phyloP scores from a whole-genome alignment of 2,329 filamentous ascomycete genomes.

The Penicillium decumbens region DNA sequence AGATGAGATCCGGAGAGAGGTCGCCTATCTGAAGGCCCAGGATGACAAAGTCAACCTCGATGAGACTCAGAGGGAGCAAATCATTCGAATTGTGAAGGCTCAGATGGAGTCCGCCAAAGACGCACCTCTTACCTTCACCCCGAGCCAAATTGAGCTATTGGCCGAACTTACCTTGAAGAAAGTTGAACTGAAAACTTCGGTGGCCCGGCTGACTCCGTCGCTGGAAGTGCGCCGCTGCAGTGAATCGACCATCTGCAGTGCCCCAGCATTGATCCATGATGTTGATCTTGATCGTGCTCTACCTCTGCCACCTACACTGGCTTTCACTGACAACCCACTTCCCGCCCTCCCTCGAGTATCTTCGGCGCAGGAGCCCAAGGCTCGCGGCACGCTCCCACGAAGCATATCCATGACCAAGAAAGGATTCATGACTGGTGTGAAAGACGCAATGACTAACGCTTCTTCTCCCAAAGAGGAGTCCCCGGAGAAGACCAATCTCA shows the following conservation, averaged over 20 bases:
- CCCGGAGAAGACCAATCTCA: background rate
- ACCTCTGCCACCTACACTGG: background rate
- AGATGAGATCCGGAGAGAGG: slow-evolving; percentile 8
- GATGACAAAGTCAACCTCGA: background rate
- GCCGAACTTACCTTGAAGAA: background rate
- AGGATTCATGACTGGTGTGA: slow-evolving; percentile 1
- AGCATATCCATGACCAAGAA: slow-evolving; percentile 11
- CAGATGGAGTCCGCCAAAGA: background rate
- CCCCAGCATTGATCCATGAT: background rate
- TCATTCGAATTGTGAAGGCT: background rate
- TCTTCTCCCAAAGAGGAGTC: slow-evolving; percentile 4
- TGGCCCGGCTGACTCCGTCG: background rate
- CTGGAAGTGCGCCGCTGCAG: background rate
- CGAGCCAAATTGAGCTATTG: background rate
- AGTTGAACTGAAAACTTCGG: background rate
- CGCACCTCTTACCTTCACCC: background rate
- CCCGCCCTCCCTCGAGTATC: background rate
- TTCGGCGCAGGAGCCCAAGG: background rate
- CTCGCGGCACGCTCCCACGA: slow-evolving; percentile 1
- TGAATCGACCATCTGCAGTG: background rate
- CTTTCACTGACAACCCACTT: background rate
- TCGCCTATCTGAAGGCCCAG: slow-evolving; percentile 6
- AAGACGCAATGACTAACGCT: background rate
- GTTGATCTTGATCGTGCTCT: background rate
- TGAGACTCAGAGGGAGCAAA: background rate